Evolutionary conservation across 2,329 filamentous ascomycete genomes (phyloP), one percentile per base, ranked within the genome.

Genomic region (Cytospora schulzeri): DNA sequence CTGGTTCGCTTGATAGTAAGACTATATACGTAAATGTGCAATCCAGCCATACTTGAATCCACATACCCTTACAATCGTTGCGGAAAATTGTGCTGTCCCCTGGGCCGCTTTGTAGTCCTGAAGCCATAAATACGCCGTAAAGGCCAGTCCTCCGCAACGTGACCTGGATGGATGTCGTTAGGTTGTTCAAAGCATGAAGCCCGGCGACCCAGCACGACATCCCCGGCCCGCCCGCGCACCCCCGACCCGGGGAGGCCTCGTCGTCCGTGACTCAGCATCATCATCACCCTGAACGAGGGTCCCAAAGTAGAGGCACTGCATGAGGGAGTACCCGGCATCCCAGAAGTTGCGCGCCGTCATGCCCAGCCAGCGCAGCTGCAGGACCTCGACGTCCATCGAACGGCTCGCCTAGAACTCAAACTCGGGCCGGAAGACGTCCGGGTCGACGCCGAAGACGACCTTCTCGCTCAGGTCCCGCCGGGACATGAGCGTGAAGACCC

Each of bases 401-500:
- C 45, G 45, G 22, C 7, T 5, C 22, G 11, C 29, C 56, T 31
- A 61, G 26, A 65, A 57, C 41, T 97, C 93, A 82, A 97, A 95
- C 73, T 97, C 93, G 64, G 88, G 87, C 72, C 93, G 87, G 82
- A 99, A 96, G 48, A 88, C 81, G 73, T 95, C 92, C 29, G 97
- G 89, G 78, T 98, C 92, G 80, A 99, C 94, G 29, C 93, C 94
- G 1, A 89, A 87, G 15, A 93, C 89, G 7, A 97, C 95, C 80
- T 88, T 85, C 75, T 98, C 93, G 3, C 91, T 90, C 73, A 99
- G 76, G 77, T 99, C 95, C 63, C 92, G 82, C 64, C 95, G 81
- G 2, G 91, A 91, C 95, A 99, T 98, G 79, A 96, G 92, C 12
- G 89, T 93, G 77, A 99, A 98, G n/a, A 98, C 95, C 66, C 96